Percentiles rank a stretch among this genome's conserved stretches.
Conservation (phyloP, 2,329 filamentous ascomycete genomes). For the Neonectria neomacrospora region DNA sequence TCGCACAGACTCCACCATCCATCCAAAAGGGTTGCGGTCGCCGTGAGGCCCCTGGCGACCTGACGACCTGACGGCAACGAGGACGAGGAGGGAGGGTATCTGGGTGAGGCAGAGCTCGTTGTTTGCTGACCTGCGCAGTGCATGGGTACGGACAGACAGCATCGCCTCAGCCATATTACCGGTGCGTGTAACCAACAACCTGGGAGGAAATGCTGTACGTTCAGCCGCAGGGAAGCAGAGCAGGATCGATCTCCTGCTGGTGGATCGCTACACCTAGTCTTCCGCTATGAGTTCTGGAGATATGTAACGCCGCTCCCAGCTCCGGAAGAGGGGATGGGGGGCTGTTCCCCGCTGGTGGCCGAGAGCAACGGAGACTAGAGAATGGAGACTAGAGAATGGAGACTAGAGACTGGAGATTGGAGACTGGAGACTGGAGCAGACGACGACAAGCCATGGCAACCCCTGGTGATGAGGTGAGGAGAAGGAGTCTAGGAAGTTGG, state of each 20-base stretch:
- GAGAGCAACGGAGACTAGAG: neutral
- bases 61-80: neutral
- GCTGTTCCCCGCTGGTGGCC: slow-evolving; percentile 11
- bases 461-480: slow-evolving; percentile 1
- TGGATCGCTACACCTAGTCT: slow-evolving; percentile 34
- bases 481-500: neutral
- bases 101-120: slow-evolving; percentile 2
- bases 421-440: neutral
- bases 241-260: slow-evolving; percentile 36
- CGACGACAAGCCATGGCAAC: slow-evolving; percentile 3
- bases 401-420: neutral
- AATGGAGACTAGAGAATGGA: neutral
- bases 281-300: slow-evolving; percentile 33
- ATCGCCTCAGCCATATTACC: slow-evolving; percentile 5
- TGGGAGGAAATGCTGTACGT: slow-evolving; percentile 32
- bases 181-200: slow-evolving; percentile 33
- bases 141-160: neutral
- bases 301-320: slow-evolving; percentile 36
- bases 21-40: neutral
- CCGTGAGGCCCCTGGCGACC: slow-evolving; percentile 9
- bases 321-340: slow-evolving; percentile 8
- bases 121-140: neutral
- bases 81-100: neutral
- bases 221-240: slow-evolving; percentile 34
- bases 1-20: slow-evolving; percentile 32